phyloP scores from a whole-genome alignment of 306 rosid genomes.

The Cucumis hystrix region DNA sequence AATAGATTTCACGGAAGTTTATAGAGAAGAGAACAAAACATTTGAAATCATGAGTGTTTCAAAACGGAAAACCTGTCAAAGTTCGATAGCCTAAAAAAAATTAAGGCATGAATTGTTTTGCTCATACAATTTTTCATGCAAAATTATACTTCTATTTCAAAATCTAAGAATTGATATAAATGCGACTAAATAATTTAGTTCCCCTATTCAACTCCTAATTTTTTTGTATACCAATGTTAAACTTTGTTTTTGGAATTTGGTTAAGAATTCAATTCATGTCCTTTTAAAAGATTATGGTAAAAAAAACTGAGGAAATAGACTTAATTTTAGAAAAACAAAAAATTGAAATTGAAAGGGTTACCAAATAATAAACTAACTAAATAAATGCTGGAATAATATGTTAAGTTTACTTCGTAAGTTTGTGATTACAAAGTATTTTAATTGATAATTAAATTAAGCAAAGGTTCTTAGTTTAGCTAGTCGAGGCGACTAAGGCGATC shows the following conservation, averaged over 20 bases:
- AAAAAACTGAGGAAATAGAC: too few relatives aligned
- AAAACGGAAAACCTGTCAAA: not conserved
- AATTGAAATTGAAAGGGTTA: too few relatives aligned
- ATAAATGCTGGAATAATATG: not conserved
- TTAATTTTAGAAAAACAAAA: too few relatives aligned
- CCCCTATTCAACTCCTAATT: too few relatives aligned
- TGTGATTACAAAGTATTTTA: not conserved
- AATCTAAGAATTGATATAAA: not conserved
- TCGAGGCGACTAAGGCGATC: not conserved
- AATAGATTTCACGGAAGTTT: not conserved
- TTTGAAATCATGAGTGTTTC: not conserved
- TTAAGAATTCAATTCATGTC: too few relatives aligned
- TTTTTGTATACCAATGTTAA: too few relatives aligned
- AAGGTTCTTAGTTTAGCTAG: not conserved
- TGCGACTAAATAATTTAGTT: too few relatives aligned
- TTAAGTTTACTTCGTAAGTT: not conserved
- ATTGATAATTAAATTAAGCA: not conserved
- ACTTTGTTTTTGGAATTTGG: too few relatives aligned
- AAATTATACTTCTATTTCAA: not conserved
- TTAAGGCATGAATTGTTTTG: not conserved
- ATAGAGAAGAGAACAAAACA: not conserved
- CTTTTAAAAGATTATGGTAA: too few relatives aligned
- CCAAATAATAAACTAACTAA: not conserved
- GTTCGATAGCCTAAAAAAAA: not conserved
- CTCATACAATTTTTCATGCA: not conserved